Evolutionary conservation across 1,139 yeast genomes (phyloP).

Genomic region (Hemisphaericaspora xylanilytica): DNA sequence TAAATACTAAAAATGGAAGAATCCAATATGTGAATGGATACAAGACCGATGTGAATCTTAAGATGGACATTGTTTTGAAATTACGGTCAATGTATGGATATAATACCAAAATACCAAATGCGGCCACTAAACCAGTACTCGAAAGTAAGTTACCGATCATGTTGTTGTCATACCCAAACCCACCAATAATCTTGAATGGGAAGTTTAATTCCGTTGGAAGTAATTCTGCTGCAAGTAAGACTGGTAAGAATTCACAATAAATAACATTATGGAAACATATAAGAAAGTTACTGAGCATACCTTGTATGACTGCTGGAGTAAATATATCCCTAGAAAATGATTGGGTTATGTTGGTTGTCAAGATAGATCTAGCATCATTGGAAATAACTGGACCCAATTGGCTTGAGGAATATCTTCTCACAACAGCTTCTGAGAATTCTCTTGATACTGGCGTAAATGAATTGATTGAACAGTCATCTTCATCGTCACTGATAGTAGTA

Average conservation of each 20-base stretch:
- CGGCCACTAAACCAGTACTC: slow-evolving; percentile 54
- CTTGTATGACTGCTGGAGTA: slow-evolving; percentile 24
- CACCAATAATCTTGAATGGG: slow-evolving; percentile 29
- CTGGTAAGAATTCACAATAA: slow-evolving; percentile 58
- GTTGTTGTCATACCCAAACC: slow-evolving; percentile 35
- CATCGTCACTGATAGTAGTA: not conserved
- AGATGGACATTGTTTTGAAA: slow-evolving; percentile 46
- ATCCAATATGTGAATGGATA: slow-evolving; percentile 49
- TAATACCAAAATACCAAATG: slow-evolving; percentile 48
- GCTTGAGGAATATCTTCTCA: slow-evolving; percentile 41
- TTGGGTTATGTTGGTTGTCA: slow-evolving; percentile 12
- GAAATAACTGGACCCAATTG: slow-evolving; percentile 15
- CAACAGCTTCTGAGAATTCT: slow-evolving; percentile 37
- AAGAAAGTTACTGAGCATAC: slow-evolving; percentile 13
- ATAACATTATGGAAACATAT: slow-evolving; percentile 43
- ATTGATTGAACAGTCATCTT: slow-evolving; percentile 15
- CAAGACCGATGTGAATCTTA: slow-evolving; percentile 35
- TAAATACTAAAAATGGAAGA: slow-evolving; percentile 53
- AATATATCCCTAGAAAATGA: slow-evolving; percentile 21
- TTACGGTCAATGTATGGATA: slow-evolving; percentile 51
- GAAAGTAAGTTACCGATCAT: slow-evolving; percentile 57
- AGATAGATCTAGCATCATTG: slow-evolving; percentile 12
- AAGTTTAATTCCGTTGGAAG: slow-evolving; percentile 35
- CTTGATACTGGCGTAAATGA: slow-evolving; percentile 30
- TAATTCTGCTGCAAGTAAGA: slow-evolving; percentile 51